A percentile compares a stretch with the other conserved stretches of the same genome.
Conservation (phyloP, 768 basidiomycete species). For the Boletellus emodensis region DNA sequence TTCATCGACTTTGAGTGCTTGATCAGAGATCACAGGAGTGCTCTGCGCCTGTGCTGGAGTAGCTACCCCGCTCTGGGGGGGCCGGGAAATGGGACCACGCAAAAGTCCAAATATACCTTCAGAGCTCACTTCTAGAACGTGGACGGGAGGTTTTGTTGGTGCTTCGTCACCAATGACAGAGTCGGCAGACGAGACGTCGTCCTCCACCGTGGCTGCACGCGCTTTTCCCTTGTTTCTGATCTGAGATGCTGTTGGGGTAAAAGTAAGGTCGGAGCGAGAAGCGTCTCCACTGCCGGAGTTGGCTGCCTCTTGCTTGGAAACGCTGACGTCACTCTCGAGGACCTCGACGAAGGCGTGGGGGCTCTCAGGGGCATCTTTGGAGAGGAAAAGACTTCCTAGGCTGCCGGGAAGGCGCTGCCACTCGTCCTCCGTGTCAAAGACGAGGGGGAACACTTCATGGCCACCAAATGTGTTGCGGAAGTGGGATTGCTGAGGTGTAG, state of each 20-base stretch:
- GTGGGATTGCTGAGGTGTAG: conserved; percentile 32
- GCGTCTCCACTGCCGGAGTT: conserved; percentile 34
- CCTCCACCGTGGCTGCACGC: conserved; percentile 27
- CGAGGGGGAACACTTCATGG: conserved; percentile 41
- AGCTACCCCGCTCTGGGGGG: conserved; percentile 18
- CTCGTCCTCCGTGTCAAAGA: conserved; percentile 51
- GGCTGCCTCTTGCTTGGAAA: conserved; percentile 29
- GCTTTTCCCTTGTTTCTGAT: conserved; percentile 51
- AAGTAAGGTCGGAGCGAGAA: conserved; percentile 24
- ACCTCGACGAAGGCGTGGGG: conserved; percentile 67
- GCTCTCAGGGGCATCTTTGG: conserved; percentile 32
- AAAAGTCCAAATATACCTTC: conserved; percentile 26
- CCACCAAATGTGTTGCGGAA: conserved; percentile 62
- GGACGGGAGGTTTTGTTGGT: conserved; percentile 56
- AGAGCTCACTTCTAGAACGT: conserved; percentile 45
- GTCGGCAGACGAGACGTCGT: conserved; percentile 38
- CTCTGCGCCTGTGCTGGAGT: conserved; percentile 36
- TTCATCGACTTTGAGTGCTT: conserved; percentile 16
- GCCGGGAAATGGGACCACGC: conserved; percentile 10
- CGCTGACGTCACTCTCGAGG: conserved; percentile 40
- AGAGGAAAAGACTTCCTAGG: conserved; percentile 40
- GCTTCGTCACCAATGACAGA: conserved; percentile 40
- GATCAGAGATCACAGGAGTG: conserved; percentile 37
- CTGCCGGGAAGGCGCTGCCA: conserved; percentile 56
- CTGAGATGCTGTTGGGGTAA: conserved; percentile 9